phyloP scores from a whole-genome alignment of 441 rosid genomes.

The Theobroma grandiflorum region DNA sequence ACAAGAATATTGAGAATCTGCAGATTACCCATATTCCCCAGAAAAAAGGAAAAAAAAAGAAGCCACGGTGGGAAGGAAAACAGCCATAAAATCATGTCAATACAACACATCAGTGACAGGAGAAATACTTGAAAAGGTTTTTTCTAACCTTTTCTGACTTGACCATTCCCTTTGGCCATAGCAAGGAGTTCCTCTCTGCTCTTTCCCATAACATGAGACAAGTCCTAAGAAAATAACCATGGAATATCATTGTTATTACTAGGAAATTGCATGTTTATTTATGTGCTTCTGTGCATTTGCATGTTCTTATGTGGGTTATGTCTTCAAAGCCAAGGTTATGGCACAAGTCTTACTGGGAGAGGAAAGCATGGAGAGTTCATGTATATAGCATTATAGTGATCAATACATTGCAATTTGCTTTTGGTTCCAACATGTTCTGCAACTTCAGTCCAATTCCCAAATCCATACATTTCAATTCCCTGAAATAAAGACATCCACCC shows the following conservation, averaged over 20 bases:
- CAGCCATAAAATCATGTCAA: conserved; percentile 12
- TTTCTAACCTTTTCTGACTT: conserved; percentile 67
- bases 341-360: conserved; percentile 68
- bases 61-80: background rate
- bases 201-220: conserved; percentile 89
- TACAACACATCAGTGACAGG: background rate
- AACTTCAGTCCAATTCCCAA: conserved; percentile 97
- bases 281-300: conserved; percentile 1
- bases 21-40: background rate
- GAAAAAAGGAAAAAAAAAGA: background rate
- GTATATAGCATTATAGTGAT: conserved; percentile 80
- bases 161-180: conserved; percentile 65
- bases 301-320: background rate
- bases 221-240: conserved; percentile 53
- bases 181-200: conserved; percentile 92
- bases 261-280: conserved; percentile 11
- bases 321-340: background rate
- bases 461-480: conserved; percentile 97
- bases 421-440: conserved; percentile 89
- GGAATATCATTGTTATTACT: conserved; percentile 17
- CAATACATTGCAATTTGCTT: conserved; percentile 75
- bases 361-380: conserved; percentile 89
- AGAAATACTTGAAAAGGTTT: conserved; percentile 20
- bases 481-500: conserved; percentile 43
- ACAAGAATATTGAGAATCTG: background rate